Evolutionary conservation across 495 filamentous ascomycete species (phyloP).

Genomic region (Annulohypoxylon nitens): DNA sequence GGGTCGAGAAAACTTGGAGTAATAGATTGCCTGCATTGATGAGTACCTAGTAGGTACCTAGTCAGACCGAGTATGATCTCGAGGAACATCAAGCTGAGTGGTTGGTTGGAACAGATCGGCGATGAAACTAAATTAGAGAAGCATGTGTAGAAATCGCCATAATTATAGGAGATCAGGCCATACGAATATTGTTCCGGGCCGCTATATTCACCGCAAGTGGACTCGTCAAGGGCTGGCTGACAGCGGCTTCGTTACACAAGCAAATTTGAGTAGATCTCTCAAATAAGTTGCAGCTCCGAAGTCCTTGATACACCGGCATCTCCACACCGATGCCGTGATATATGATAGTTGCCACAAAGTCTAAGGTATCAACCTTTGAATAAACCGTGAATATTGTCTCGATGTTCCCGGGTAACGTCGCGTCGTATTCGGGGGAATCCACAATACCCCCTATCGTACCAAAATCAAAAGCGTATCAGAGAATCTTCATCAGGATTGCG

Average conservation of each 20-base stretch:
- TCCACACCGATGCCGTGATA: conserved; percentile 18
- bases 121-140: conserved; percentile 1
- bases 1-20: neutral
- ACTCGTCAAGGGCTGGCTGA: conserved; percentile 7
- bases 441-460: conserved; percentile 6
- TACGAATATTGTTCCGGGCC: conserved; percentile 3
- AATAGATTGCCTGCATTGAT: neutral
- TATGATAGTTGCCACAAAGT: neutral
- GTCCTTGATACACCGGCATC: neutral
- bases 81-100: conserved; percentile 9
- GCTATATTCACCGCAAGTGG: neutral
- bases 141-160: neutral
- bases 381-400: conserved; percentile 27
- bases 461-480: neutral
- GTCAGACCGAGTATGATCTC: neutral
- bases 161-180: neutral
- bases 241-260: conserved; percentile 5
- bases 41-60: neutral
- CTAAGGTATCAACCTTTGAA: neutral
- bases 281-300: conserved; percentile 14
- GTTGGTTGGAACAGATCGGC: conserved; percentile 2
- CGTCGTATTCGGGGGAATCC: conserved; percentile 14
- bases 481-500: neutral
- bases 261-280: conserved; percentile 3
- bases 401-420: conserved; percentile 28